These are phyloP conservation scores for Sclerotiophoma versabilis DNA, from an alignment of 2,329 filamentous ascomycete genomes.

Conservation along the genomic window DNA sequence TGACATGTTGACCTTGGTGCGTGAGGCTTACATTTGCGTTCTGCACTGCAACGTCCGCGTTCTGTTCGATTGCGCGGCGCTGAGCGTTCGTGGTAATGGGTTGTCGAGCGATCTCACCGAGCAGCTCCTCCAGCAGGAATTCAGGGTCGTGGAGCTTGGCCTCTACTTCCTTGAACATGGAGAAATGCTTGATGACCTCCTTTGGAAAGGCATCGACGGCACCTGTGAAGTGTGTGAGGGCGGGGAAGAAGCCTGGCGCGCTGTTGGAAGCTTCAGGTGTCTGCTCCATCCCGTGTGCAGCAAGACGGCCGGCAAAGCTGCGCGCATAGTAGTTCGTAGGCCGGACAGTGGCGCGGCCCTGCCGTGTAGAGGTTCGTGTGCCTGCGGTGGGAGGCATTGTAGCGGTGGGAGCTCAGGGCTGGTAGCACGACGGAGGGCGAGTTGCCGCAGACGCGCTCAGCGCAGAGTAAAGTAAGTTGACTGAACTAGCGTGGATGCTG, in stretches of 20 bases:
- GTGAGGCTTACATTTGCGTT: slow-evolving; percentile 51
- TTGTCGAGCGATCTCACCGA: slow-evolving; percentile 65
- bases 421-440: slow-evolving; percentile 27
- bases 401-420: slow-evolving; percentile 26
- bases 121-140: slow-evolving; percentile 78
- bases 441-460: slow-evolving; percentile 28
- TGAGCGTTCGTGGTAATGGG: slow-evolving; percentile 52
- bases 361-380: slow-evolving; percentile 53
- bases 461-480: slow-evolving; percentile 21
- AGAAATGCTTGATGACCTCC: slow-evolving; percentile 95
- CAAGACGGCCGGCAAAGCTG: slow-evolving; percentile 51
- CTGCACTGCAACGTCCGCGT: slow-evolving; percentile 47
- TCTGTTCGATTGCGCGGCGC: slow-evolving; percentile 34
- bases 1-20: slow-evolving; percentile 30
- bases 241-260: slow-evolving; percentile 66
- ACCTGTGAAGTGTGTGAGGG: slow-evolving; percentile 81
- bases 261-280: slow-evolving; percentile 47
- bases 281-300: slow-evolving; percentile 47
- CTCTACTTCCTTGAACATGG: slow-evolving; percentile 95
- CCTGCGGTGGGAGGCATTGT: slow-evolving; percentile 47
- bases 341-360: slow-evolving; percentile 55
- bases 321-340: slow-evolving; percentile 62
- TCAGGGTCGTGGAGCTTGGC: slow-evolving; percentile 93
- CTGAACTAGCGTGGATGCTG: slow-evolving; percentile 25
- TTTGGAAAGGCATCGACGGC: slow-evolving; percentile 90